These are phyloP conservation scores for Fusarium sp. DNA, from an alignment of 2,329 filamentous ascomycete species.

Conservation along the genomic window DNA sequence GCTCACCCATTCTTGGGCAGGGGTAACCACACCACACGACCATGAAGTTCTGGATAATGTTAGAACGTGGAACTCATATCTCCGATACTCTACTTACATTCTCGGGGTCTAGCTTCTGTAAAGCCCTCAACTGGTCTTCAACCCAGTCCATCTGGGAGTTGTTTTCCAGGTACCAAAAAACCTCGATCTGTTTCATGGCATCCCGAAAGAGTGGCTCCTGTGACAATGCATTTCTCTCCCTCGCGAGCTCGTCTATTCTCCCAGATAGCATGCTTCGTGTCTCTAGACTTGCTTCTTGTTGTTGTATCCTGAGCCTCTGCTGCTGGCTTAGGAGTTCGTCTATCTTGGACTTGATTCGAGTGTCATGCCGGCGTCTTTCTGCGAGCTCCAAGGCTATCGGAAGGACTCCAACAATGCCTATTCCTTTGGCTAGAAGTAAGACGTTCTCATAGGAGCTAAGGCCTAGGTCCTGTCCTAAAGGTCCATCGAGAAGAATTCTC, in stretches of 20 bases:
- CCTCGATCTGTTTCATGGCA: background rate
- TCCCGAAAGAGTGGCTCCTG: conserved; percentile 8
- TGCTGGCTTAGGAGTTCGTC: background rate
- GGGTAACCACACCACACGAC: conserved; percentile 16
- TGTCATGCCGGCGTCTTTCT: conserved; percentile 4
- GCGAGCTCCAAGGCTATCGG: background rate
- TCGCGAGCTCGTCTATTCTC: background rate
- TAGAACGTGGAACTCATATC: background rate
- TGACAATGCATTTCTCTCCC: background rate
- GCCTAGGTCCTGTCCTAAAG: background rate
- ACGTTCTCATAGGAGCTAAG: conserved; percentile 9
- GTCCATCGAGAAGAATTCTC: conserved; percentile 8
- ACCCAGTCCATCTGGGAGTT: conserved; percentile 12
- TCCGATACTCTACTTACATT: background rate
- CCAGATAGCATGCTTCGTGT: background rate
- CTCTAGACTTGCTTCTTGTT: background rate
- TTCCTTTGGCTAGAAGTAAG: conserved; percentile 15
- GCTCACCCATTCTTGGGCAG: background rate
- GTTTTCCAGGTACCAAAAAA: conserved; percentile 18
- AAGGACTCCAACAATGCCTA: conserved; percentile 9
- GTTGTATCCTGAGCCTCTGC: background rate
- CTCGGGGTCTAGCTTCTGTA: conserved; percentile 1
- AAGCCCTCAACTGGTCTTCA: background rate
- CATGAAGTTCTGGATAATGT: conserved; percentile 2
- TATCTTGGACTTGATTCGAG: background rate